Base-by-base conservation (phyloP, 192 early-diverging fungal genomes). In the Coemansia sp. region DNA sequence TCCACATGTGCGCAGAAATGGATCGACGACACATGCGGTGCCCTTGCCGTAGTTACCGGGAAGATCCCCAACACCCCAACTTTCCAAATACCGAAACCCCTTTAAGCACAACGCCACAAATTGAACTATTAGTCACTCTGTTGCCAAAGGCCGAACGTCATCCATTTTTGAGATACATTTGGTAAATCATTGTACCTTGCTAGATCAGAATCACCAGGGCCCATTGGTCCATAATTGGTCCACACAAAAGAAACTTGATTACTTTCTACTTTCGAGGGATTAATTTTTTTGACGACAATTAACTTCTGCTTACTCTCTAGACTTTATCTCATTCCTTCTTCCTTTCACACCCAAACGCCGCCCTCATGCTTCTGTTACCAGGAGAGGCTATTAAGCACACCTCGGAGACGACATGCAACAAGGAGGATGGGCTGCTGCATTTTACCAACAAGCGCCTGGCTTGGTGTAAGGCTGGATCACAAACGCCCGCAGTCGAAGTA, bases 361-460 rank as follows among this genome's bases (percentile, higher is more conserved):
- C 16, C 7, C 18, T 8, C 29, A 60, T 79, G 78, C 60, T 75
- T 44, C 65, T 75, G 29, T 51, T 74, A 5, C 77, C 77, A 0
- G 72, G 75, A 0, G 83, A 85, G 57, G 20, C 69, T 3, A 47
- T 77, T 15, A 75, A 72, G 47, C 66, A 75, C 36, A 70, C 77
- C 5, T 85, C 83, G 31, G 60, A 67, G 24, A 75, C 83, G 12
- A 18, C 47, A 2, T 67, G 20, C 57, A 78, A 83, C 44, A 82
- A 78, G 47, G 69, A 67, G 15, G 69, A 79, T 5, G 88, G 88
- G n/a, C 74, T 67, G 1, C 63, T 86, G 41, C 84, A 84, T 60
- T 71, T 85, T 60, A 88, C 86, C 38, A 86, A 84, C 75, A 84
- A 80, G 55, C 86, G 88, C 13, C 67, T 88, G 24, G 79, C 75